A percentile compares a stretch with the other conserved stretches of the same genome.
Evolutionary conservation across 306 rosid species (phyloP).

Genomic region (Prunus armeniaca): DNA sequence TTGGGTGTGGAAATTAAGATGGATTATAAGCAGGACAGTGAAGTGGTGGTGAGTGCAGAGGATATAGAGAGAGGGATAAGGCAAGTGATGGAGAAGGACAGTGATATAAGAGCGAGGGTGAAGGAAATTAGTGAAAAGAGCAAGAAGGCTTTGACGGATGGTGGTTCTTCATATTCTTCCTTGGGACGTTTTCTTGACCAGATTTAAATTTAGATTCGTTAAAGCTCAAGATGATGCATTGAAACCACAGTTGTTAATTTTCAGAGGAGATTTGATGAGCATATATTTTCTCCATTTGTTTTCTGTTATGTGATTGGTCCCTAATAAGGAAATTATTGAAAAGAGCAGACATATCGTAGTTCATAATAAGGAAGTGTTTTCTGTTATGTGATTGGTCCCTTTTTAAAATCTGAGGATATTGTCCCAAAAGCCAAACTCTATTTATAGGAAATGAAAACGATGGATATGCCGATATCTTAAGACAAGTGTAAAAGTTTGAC

Average conservation of each 20-base stretch:
- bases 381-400: too few species aligned
- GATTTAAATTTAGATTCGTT: neutral
- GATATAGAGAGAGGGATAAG: conserved; percentile 38
- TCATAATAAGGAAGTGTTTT: too few species aligned
- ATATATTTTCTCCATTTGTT: too few species aligned
- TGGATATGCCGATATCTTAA: too few species aligned
- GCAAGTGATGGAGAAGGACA: conserved; percentile 24
- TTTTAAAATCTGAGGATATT: neutral
- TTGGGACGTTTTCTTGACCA: conserved; percentile 1
- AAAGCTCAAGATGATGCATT: neutral
- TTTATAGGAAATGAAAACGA: too few species aligned
- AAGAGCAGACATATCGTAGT: too few species aligned
- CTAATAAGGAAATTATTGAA: too few species aligned
- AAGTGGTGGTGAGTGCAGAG: conserved; percentile 15
- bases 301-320: too few species aligned
- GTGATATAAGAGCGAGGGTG: conserved; percentile 26
- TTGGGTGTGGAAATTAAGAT: conserved; percentile 17
- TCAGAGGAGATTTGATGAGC: too few species aligned
- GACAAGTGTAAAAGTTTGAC: too few species aligned
- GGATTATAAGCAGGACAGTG: neutral
- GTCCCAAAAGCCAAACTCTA: too few species aligned
- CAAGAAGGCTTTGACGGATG: conserved; percentile 10
- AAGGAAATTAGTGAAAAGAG: conserved; percentile 19
- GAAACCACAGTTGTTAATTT: too few species aligned
- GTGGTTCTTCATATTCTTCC: conserved; percentile 19